These are phyloP conservation scores for Lecanoromycetidae sp. DNA, from an alignment of 2,329 filamentous ascomycete genomes.

Conservation along the genomic window DNA sequence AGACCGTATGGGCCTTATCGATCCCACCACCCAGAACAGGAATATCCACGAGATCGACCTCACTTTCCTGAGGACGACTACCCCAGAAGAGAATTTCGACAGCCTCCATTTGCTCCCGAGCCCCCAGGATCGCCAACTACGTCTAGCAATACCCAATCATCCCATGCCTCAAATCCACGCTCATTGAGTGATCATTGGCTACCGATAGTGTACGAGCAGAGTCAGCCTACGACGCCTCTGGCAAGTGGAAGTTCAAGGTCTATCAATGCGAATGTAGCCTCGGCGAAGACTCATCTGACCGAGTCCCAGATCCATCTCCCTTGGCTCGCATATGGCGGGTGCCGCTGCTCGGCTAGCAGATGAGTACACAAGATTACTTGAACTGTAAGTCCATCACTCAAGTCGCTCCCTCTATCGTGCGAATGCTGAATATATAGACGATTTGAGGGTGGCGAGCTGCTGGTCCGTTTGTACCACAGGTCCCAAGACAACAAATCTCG, in stretches of 20 bases:
- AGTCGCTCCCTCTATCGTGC: background rate
- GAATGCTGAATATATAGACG: conserved; percentile 24
- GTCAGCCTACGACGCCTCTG: conserved; percentile 24
- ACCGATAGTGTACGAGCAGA: conserved; percentile 27
- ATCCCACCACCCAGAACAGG: too few relatives aligned
- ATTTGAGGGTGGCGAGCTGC: conserved; percentile 37
- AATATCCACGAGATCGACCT: too few relatives aligned
- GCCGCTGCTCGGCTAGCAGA: conserved; percentile 18
- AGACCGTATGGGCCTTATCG: too few relatives aligned
- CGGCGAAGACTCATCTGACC: background rate
- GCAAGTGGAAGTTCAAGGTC: conserved; percentile 24
- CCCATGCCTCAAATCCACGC: conserved; percentile 24
- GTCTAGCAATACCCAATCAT: conserved; percentile 23
- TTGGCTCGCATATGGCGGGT: background rate
- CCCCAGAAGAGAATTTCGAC: background rate
- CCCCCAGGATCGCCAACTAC: conserved; percentile 26
- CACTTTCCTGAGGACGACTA: background rate
- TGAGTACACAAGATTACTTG: conserved; percentile 28
- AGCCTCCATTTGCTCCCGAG: conserved; percentile 11
- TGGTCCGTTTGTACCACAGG: conserved; percentile 40
- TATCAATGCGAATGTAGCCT: conserved; percentile 10
- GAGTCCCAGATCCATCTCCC: conserved; percentile 7
- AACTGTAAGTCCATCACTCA: conserved; percentile 27
- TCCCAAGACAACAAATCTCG: conserved; percentile 40
- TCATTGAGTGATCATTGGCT: conserved; percentile 31